phyloP scores from a whole-genome alignment of 2,329 filamentous ascomycete genomes.

The Fusarium penzigii region DNA sequence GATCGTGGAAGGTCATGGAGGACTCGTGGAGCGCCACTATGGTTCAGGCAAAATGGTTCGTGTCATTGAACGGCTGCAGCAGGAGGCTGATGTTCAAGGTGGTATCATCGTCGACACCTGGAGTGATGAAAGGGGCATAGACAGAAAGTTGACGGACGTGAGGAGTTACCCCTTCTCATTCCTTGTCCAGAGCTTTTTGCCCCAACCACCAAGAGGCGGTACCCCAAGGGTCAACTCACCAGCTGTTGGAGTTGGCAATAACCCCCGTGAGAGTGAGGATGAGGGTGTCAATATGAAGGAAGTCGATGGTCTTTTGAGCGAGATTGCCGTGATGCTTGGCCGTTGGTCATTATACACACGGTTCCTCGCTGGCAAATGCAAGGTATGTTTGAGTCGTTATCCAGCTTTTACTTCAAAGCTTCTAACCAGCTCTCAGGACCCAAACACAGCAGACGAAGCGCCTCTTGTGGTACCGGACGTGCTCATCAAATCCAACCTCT shows the following conservation, averaged over 20 bases:
- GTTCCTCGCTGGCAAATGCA: conserved; percentile 85
- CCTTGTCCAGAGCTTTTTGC: conserved; percentile 88
- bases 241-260: conserved; percentile 57
- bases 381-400: conserved; percentile 48
- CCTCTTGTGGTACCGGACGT: conserved; percentile 70
- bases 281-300: conserved; percentile 97
- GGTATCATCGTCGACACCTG: conserved; percentile 95
- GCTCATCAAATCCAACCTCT: conserved; percentile 75
- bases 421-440: conserved; percentile 44
- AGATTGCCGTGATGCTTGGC: conserved; percentile 89
- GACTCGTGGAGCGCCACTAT: conserved; percentile 91
- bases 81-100: conserved; percentile 94
- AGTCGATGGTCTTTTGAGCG: conserved; percentile 81
- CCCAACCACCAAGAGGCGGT: conserved; percentile 64
- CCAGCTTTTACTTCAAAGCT: background rate
- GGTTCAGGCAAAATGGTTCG: conserved; percentile 89
- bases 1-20: conserved; percentile 90
- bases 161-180: conserved; percentile 99
- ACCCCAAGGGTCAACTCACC: conserved; percentile 77
- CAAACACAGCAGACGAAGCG: conserved; percentile 51
- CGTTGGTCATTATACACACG: conserved; percentile 91
- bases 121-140: conserved; percentile 84
- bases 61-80: conserved; percentile 89
- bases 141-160: conserved; percentile 87
- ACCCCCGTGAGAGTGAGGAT: conserved; percentile 72